These are phyloP conservation scores for Spergularia bocconei DNA, from an alignment of 148 eudicot species.

Conservation along the genomic window DNA sequence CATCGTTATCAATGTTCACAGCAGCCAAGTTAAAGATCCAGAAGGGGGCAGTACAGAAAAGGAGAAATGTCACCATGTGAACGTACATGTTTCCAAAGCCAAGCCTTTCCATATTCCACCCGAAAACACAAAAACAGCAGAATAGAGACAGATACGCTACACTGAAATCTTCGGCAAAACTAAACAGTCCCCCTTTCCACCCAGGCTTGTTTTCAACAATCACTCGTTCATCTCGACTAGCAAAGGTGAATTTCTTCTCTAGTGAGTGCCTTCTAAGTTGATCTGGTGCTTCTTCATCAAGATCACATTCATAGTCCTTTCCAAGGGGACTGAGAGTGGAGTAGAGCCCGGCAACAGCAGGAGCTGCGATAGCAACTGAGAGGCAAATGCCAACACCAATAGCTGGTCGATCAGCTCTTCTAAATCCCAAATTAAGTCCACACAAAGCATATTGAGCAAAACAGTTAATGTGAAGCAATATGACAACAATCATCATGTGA, in stretches of 20 bases:
- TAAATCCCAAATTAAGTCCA: slow-evolving; percentile 58
- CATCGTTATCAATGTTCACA: slow-evolving; percentile 69
- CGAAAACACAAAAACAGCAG: slow-evolving; percentile 90
- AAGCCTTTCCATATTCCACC: slow-evolving; percentile 97
- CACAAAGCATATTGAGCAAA: slow-evolving; percentile 65
- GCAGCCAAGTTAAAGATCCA: slow-evolving; percentile 90
- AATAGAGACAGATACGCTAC: slow-evolving; percentile 75
- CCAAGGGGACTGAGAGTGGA: slow-evolving; percentile 81
- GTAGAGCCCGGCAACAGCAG: slow-evolving; percentile 85
- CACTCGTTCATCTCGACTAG: slow-evolving; percentile 44
- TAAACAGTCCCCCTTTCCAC: slow-evolving; percentile 83
- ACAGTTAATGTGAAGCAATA: slow-evolving; percentile 50
- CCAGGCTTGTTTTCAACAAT: slow-evolving; percentile 47
- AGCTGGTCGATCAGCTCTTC: slow-evolving; percentile 67
- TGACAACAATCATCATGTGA: slow-evolving; percentile 55
- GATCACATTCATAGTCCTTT: slow-evolving; percentile 59
- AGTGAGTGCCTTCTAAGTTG: slow-evolving; percentile 40
- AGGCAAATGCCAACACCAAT: slow-evolving; percentile 69
- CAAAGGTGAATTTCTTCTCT: slow-evolving; percentile 61
- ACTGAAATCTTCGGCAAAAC: slow-evolving; percentile 77
- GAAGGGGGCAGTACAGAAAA: slow-evolving; percentile 86
- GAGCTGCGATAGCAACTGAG: slow-evolving; percentile 75
- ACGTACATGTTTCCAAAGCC: slow-evolving; percentile 97
- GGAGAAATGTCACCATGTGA: slow-evolving; percentile 86
- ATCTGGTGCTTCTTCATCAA: slow-evolving; percentile 54